Evolutionary conservation across 2,329 filamentous ascomycete species (phyloP).

Genomic region (Eurotiales sp.): DNA sequence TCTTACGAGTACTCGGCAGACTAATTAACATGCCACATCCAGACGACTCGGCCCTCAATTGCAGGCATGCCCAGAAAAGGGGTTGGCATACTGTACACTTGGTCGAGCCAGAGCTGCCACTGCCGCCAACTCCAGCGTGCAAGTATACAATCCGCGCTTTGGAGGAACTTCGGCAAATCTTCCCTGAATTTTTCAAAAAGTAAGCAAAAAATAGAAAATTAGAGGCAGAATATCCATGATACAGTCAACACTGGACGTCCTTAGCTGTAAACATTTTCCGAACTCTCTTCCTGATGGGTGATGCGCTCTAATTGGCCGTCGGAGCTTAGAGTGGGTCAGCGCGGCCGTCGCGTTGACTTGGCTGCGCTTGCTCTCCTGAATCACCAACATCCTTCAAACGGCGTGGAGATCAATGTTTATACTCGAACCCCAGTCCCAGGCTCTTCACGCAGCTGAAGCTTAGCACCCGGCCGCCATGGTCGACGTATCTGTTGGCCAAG

Average conservation of each 20-base stretch:
- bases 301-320: not conserved
- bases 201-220: constrained; percentile 7
- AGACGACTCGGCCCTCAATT: constrained; percentile 86
- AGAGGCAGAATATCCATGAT: not conserved
- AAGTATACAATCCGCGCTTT: constrained; percentile 73
- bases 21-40: constrained; percentile 19
- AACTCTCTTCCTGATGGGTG: not conserved
- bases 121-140: constrained; percentile 62
- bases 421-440: not conserved
- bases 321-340: constrained; percentile 7
- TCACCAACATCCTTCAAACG: constrained; percentile 1
- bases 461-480: constrained; percentile 8
- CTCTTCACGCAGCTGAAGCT: not conserved
- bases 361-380: constrained; percentile 15
- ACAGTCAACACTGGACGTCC: not conserved
- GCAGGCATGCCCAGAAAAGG: constrained; percentile 67
- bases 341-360: constrained; percentile 16
- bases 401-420: not conserved
- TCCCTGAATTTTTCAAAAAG: constrained; percentile 87
- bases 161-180: constrained; percentile 69
- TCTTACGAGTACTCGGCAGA: not conserved
- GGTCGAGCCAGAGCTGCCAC: constrained; percentile 68
- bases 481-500: constrained; percentile 57
- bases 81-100: constrained; percentile 88
- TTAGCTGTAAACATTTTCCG: not conserved